A percentile compares a stretch with the other conserved stretches of the same genome.
Conservation (phyloP, 495 filamentous ascomycete species). For the Neurospora pannonica region DNA sequence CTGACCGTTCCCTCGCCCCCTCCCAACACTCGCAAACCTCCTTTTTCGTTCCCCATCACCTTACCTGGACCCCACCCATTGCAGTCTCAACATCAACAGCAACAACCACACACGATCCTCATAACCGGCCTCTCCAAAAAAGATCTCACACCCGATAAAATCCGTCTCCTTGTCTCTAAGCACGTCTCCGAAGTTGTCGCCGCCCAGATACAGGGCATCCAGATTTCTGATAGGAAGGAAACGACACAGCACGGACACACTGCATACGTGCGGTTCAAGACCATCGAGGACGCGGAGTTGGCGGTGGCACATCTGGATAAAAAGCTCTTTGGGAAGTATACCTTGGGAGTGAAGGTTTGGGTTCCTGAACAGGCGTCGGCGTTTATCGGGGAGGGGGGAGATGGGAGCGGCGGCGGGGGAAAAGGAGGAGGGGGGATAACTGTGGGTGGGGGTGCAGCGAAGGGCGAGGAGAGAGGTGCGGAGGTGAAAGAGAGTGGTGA, state of each 20-base stretch:
- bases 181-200: slow-evolving; percentile 1
- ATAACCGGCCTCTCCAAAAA: background rate
- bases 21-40: background rate
- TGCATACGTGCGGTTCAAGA: slow-evolving; percentile 5
- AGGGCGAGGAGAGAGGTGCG: background rate
- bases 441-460: background rate
- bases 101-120: background rate
- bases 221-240: background rate
- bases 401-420: background rate
- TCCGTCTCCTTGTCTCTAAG: background rate
- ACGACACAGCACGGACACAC: background rate
- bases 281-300: background rate
- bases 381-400: background rate
- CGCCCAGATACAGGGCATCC: background rate
- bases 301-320: background rate
- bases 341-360: background rate
- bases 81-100: background rate
- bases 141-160: background rate
- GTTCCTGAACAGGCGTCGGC: background rate
- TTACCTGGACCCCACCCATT: background rate
- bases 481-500: background rate
- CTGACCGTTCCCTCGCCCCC: background rate
- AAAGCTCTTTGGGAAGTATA: background rate
- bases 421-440: background rate
- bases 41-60: background rate